Conservation (phyloP, 441 rosid species). For the Populus trichocarpa region DNA sequence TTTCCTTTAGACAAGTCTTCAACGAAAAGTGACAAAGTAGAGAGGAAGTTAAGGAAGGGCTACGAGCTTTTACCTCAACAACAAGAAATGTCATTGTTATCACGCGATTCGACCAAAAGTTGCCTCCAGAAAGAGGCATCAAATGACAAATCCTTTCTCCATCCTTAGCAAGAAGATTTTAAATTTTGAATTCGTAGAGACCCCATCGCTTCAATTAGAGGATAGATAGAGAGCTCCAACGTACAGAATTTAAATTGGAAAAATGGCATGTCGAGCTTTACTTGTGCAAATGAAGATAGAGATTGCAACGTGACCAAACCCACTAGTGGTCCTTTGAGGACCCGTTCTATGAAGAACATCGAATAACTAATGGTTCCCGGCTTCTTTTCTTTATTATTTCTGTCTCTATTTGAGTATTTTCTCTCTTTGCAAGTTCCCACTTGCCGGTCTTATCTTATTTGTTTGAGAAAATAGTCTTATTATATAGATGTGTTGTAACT, state of each 20-base stretch:
- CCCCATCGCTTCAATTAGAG: neutral
- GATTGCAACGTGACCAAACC: constrained; percentile 8
- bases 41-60: neutral
- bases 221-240: neutral
- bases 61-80: constrained; percentile 34
- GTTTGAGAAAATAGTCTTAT: too few relatives aligned
- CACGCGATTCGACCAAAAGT: constrained; percentile 39
- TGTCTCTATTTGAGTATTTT: too few relatives aligned
- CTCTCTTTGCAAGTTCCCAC: too few relatives aligned
- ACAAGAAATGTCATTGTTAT: constrained; percentile 40
- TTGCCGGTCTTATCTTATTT: neutral
- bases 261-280: too few relatives aligned
- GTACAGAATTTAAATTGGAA: constrained; percentile 5
- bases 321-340: constrained; percentile 4
- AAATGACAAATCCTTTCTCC: neutral
- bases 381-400: neutral
- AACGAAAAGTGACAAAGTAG: constrained; percentile 18
- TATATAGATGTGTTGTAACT: neutral
- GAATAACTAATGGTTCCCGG: neutral
- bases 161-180: neutral
- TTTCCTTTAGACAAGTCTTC: neutral
- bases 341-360: neutral
- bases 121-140: constrained; percentile 22
- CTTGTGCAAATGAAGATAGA: neutral
- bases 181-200: neutral